A percentile compares a stretch with the other conserved stretches of the same genome.
Evolutionary conservation across 768 basidiomycete species (phyloP).

Genomic region (Tricholoma saponaceum): DNA sequence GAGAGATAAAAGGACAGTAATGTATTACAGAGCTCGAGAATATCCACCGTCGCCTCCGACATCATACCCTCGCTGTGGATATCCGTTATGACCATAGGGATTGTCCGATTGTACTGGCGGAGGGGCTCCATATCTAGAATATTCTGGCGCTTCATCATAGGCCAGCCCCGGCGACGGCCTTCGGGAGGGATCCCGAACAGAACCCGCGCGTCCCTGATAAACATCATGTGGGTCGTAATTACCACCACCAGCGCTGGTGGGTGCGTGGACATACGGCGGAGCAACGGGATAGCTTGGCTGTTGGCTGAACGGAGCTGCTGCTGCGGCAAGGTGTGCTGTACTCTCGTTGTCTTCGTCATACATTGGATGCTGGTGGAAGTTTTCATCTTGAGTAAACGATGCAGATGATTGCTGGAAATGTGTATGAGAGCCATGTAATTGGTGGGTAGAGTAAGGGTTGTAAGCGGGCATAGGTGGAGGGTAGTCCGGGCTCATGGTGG

Average conservation of each 20-base stretch:
- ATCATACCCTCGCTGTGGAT: conserved; percentile 25
- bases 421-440: conserved; percentile 43
- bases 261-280: conserved; percentile 11
- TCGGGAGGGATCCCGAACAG: conserved; percentile 23
- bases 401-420: conserved; percentile 59
- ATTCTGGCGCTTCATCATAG: conserved; percentile 23
- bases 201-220: conserved; percentile 47
- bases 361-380: conserved; percentile 32
- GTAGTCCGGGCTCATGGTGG: conserved; percentile 34
- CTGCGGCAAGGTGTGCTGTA: conserved; percentile 50
- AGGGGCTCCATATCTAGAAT: conserved; percentile 7
- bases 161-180: conserved; percentile 21
- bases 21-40: conserved; percentile 25
- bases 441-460: conserved; percentile 59
- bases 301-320: conserved; percentile 57
- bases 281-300: conserved; percentile 22
- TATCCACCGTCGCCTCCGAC: conserved; percentile 27
- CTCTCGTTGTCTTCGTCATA: conserved; percentile 74
- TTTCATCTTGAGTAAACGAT: conserved; percentile 49
- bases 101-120: conserved; percentile 7
- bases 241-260: conserved; percentile 18
- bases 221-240: conserved; percentile 49
- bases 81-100: conserved; percentile 16
- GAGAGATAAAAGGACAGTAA: conserved; percentile 14
- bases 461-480: conserved; percentile 79